Evolutionary conservation across 2,329 filamentous ascomycete genomes (phyloP), one percentile per base, ranked within the genome.

Genomic region (Xylariaceae sp.): DNA sequence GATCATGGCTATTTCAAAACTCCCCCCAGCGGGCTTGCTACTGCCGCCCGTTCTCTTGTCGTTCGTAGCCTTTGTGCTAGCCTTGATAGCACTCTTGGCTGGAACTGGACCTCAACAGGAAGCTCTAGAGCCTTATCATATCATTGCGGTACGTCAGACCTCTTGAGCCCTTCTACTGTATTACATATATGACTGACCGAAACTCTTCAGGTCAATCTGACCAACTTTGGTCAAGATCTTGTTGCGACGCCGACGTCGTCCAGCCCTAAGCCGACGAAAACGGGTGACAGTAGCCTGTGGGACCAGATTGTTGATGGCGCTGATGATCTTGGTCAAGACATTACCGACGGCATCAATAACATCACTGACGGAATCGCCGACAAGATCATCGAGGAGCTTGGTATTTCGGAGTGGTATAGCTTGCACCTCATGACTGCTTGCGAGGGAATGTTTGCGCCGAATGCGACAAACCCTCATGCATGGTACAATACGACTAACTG

Each of bases 351-450:
- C 40, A 56, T 80, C 57, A 76, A 77, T 61, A 70, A 77, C 28
- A 65, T 79, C 29, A 69, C 71, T 4, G 73, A 75, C 53, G 71
- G 76, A 6, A 59, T 77, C 34, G 75, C 75, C 33, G 78, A 76
- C 53, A 63, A 76, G 49, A 47, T 80, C 41, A 71, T 74, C 45
- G 70, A 74, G 11, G 71, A 74, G n/a, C 69, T 82, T 24, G 79
- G 79, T 21, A 76, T 82, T 53, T 74, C 75, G 1, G 72, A 82
- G 58, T 82, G 80, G 80, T 82, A 82, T 63, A 81, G 79, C 14
- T 58, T 82, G 26, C 80, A 82, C 61, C 62, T 82, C 63, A 78
- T 79, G 77, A 73, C 74, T 34, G 68, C 73, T 3, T 82, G 80
- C 67, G 71, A 80, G 64, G 80, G 80, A 43, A 62, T 74, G 62